Evolutionary conservation across 345 rosid genomes (phyloP), one percentile per base, ranked within the genome.

Genomic region (Populus pruinosa): DNA sequence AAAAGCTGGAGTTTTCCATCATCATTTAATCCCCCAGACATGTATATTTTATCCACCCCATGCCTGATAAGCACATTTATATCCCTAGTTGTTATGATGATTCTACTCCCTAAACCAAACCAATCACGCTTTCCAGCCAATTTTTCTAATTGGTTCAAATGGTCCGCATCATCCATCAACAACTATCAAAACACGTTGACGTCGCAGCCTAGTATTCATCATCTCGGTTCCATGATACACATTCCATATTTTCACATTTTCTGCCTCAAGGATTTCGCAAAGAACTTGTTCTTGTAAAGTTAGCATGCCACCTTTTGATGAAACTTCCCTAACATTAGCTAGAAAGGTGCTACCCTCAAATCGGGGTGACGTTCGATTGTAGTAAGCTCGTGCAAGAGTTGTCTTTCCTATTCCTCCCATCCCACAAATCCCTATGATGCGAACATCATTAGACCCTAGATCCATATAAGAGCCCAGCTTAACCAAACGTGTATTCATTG

Each of bases 71-170:
- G 63, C 67, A 75, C 31, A 21, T 47, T 33, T 38, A 49, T n/a
- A 36, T 65, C 64, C 38, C 65, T 47, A 11, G 64, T 66, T 25
- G 76, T 62, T 16, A 70, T 70, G n/a, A 70, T 47, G 27, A 70
- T 7, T 47, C 73, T 70, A 44, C 73, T 55, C 29, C 76, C 73
- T 21, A 29, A 39, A 72, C 47, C 76, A 35, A 72, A 72, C 76
- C 66, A 72, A 20, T 36, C 49, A 1, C 1, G 2, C 25, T 36
- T 72, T 53, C 66, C 66, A n/a, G 35, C 29, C 29, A 27, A 27
- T 27, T 27, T 27, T 27, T 27, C 75, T 35, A 72, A 53, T 11
- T 18, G 18, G 16, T 72, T 35, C 18, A 33, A 72, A 20, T 72
- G 49, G 31, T 55, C 43, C 41, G 31, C 47, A 9, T 72, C 65